Base-by-base conservation (phyloP, 148 eudicot genomes). In the Heliosperma pusillum region DNA sequence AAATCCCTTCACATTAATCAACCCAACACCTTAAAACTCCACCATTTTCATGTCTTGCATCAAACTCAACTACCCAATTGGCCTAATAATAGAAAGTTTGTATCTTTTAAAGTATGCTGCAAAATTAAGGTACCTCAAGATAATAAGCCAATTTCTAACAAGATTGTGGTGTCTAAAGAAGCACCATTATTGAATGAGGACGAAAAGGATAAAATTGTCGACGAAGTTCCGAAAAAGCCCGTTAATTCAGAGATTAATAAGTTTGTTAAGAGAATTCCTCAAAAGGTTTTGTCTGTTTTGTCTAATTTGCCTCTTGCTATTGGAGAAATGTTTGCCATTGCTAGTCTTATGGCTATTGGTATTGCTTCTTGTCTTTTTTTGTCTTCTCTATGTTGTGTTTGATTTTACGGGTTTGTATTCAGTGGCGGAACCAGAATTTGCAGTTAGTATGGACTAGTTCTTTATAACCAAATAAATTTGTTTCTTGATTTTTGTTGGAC, bases 261-360 rank as follows among this genome's bases (percentile, higher is more conserved):
- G 84, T 69, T 76, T 55, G 42, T 86, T 67, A 92, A 85, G 88
- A 82, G 81, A 76, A 61, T 88, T 17, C 81, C 84, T n/a, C 88
- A 75, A 66, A 92, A 42, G 86, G 88, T 83, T 66, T 85, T 95
- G 85, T 42, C 89, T 6, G 68, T 83, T 77, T 81, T 92, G 78
- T 84, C 98, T 27, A 95, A 95, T 84, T 88, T 95, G 88, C 90
- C 96, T 5, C 80, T 95, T 82, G 98, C 98, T 64, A 88, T 95
- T 76, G 91, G 84, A 8, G 98, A 95, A 77, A 95, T 95, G 96
- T 85, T 85, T 64, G 72, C 85, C 67, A 82, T 88, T 86, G 97
- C 96, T 87, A 89, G 71, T 67, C 85, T 91, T 44, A 94, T 94
- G 97, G 96, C 98, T 64, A 50, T 91, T 30, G 98, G 98, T 93